Evolutionary conservation across 257 asterid genomes (phyloP), one percentile per base, ranked within the genome.

Genomic region (Solanum chmielewskii): DNA sequence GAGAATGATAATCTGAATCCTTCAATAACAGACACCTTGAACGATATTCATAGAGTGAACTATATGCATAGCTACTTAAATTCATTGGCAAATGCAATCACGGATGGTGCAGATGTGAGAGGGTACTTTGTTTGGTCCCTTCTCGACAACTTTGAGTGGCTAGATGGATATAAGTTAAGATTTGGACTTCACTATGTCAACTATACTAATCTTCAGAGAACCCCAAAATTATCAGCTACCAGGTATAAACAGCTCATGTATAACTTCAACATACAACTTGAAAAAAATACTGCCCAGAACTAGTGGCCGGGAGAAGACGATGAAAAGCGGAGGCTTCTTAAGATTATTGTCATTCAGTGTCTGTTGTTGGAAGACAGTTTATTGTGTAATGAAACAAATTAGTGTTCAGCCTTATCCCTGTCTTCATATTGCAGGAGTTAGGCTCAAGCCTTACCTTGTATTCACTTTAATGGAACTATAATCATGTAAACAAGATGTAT

Each of bases 111-210:
- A 21, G 93, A 94, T 73, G 95, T 95, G 41, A 91, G 95, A 84
- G 98, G 97, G 56, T 94, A 93, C 86, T 93, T 94, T 83, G 93
- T 92, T 13, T 95, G 98, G 98, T 89, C 98, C 3, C 91, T 94
- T 80, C 93, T 95, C 18, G 97, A 95, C 92, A 93, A 94, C 91
- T 94, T 94, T 86, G 98, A 94, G 93, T 93, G 98, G 98, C 82
- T 84, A 66, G 84, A 39, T 18, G 98, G 98, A 85, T 94, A 92
- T 85, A 89, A 90, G 15, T 49, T 86, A 89, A 93, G 94, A 44
- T 94, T 93, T 85, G 98, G 98, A 68, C 94, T 94, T 31, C 52
- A 93, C 82, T 88, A 86, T 85, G 91, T 93, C 29, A 89, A 92
- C 66, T 90, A 31, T 29, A 83, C 83, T 20, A 94, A 91, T 25